phyloP scores from a whole-genome alignment of 345 rosid genomes.

The Brassica cretica region DNA sequence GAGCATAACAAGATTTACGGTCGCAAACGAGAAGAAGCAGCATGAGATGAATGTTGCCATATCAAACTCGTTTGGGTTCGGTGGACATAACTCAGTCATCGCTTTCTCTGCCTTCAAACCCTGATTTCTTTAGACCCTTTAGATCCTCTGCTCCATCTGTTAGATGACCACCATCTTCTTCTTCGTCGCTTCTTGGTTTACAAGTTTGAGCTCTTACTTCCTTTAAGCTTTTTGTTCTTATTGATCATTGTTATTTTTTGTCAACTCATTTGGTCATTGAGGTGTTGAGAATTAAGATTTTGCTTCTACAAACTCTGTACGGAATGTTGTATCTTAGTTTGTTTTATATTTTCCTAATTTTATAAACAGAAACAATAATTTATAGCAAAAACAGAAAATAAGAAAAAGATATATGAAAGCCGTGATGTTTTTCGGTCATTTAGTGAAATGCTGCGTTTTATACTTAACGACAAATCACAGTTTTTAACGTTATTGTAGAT shows the following conservation, averaged over 20 bases:
- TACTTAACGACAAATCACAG: too few species aligned
- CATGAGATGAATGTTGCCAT: slow-evolving; percentile 96
- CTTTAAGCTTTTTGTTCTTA: neutral
- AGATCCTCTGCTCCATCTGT: slow-evolving; percentile 14
- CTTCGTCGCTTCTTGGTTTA: slow-evolving; percentile 21
- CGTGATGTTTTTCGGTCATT: too few species aligned
- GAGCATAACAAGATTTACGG: slow-evolving; percentile 38
- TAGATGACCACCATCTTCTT: slow-evolving; percentile 5
- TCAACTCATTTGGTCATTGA: slow-evolving; percentile 14
- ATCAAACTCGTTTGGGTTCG: slow-evolving; percentile 94
- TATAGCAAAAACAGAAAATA: neutral
- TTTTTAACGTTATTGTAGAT: too few species aligned
- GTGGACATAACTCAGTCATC: slow-evolving; percentile 98
- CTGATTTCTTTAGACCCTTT: slow-evolving; percentile 41
- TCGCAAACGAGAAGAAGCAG: slow-evolving; percentile 78
- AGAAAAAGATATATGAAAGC: too few species aligned
- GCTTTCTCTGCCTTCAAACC: slow-evolving; percentile 89
- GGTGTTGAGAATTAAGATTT: slow-evolving; percentile 38
- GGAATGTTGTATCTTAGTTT: slow-evolving; percentile 33
- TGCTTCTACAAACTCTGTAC: slow-evolving; percentile 18
- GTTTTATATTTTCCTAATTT: slow-evolving; percentile 16
- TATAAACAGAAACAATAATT: slow-evolving; percentile 25
- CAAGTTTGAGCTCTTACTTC: slow-evolving; percentile 13
- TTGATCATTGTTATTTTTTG: neutral
- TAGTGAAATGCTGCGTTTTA: too few species aligned